Evolutionary conservation across 768 basidiomycete species (phyloP).

Genomic region (Clitopilus passeckerianus): DNA sequence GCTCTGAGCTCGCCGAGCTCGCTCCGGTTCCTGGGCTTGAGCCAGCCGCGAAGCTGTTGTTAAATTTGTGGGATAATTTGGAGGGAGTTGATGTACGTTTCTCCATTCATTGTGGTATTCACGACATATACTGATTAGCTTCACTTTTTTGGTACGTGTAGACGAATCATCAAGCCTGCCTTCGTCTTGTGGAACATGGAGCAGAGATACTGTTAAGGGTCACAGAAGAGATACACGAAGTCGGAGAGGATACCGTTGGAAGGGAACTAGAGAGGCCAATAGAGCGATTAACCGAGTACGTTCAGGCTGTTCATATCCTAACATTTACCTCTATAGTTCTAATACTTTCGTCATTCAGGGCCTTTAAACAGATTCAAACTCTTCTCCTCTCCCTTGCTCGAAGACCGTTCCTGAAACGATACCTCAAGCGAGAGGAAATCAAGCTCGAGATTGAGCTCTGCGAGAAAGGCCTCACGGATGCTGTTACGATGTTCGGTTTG

Average conservation of each 20-base stretch:
- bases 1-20: slow-evolving; percentile 36
- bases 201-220: slow-evolving; percentile 60
- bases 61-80: slow-evolving; percentile 61
- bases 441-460: slow-evolving; percentile 45
- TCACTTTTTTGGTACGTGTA: slow-evolving; percentile 18
- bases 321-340: background rate
- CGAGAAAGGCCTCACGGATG: slow-evolving; percentile 50
- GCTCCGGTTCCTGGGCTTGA: slow-evolving; percentile 50
- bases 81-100: slow-evolving; percentile 53
- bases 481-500: slow-evolving; percentile 52
- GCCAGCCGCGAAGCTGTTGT: slow-evolving; percentile 42
- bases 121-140: background rate
- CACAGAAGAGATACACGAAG: slow-evolving; percentile 51
- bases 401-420: slow-evolving; percentile 69
- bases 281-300: slow-evolving; percentile 41
- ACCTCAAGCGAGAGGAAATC: slow-evolving; percentile 69
- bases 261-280: slow-evolving; percentile 47
- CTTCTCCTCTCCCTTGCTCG: slow-evolving; percentile 56
- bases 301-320: background rate
- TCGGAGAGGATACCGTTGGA: slow-evolving; percentile 38
- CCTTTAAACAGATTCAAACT: slow-evolving; percentile 35
- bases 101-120: background rate
- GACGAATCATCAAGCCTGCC: slow-evolving; percentile 65
- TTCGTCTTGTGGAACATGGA: slow-evolving; percentile 69
- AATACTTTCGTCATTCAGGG: slow-evolving; percentile 13